A percentile compares a stretch with the other conserved stretches of the same genome.
Evolutionary conservation across 257 asterid genomes (phyloP).

Genomic region (Solanum peruvianum): DNA sequence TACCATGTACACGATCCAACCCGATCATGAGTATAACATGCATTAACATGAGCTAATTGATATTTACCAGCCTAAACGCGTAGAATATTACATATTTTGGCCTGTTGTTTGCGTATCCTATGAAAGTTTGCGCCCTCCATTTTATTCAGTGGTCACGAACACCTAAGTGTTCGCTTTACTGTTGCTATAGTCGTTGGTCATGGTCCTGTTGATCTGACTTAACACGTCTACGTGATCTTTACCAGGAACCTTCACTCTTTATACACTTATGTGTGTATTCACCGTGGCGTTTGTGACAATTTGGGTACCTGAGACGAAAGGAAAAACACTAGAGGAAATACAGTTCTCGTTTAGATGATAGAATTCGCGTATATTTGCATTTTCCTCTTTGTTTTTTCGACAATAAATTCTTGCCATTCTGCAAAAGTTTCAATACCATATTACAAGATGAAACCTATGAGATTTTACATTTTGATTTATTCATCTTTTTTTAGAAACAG

Average conservation of each 20-base stretch:
- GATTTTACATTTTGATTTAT: not conserved
- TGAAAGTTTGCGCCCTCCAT: not conserved
- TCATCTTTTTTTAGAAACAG: not conserved
- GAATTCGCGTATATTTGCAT: not conserved
- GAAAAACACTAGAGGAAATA: conserved; percentile 72
- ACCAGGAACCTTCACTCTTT: conserved; percentile 64
- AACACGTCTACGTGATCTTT: not conserved
- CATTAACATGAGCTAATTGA: not conserved
- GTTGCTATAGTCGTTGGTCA: not conserved
- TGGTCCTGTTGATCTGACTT: not conserved
- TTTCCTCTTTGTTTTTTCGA: not conserved
- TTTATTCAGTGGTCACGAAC: not conserved
- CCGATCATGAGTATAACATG: not conserved
- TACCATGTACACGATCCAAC: not conserved
- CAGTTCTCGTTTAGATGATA: conserved; percentile 53
- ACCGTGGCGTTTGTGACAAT: conserved; percentile 41
- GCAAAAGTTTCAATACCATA: not conserved
- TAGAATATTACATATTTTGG: not conserved
- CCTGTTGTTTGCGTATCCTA: not conserved
- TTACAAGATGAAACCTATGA: not conserved
- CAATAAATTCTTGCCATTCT: not conserved
- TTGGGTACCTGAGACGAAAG: conserved; percentile 84
- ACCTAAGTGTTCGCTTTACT: no score
- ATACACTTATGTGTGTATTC: conserved; percentile 25
- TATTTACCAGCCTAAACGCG: not conserved